Base-by-base conservation (phyloP, 2,329 filamentous ascomycete genomes). In the Sclerotinia sclerotiorum region DNA sequence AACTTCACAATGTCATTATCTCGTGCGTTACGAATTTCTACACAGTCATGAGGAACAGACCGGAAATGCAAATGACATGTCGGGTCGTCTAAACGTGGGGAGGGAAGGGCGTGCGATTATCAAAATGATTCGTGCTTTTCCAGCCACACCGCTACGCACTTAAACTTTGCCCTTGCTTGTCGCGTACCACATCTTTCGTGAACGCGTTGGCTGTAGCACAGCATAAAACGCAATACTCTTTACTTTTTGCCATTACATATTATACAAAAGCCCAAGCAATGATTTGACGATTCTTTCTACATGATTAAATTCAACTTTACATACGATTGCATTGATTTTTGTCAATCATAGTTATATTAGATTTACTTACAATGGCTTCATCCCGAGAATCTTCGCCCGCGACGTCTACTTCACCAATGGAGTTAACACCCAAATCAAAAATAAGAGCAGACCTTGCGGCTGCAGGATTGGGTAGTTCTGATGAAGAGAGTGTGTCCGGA, bases 371-470 rank as follows among this genome's bases (percentile, higher is more conserved):
- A 76, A 87, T 87, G 85, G 79, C 83, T 75, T 83, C 83, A 48
- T 78, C 81, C 69, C 78, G 80, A 74, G 79, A 82, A 65, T 78
- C 81, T n/a, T 83, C 83, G 55, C 82, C 82, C 52, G 81, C 78
- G 65, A 77, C 78, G 52, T 80, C 82, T 57, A 79, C 81, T 55
- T 80, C 84, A 62, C 75, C 74, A 58, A 62, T 67, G 51, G 72
- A 76, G 72, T 75, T 85, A 65, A 83, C 85, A 15, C 86, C 85
- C 7, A 80, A 79, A 52, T 83, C 86, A 27, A 88, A 87, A 72
- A 81, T 88, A 62, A 81, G 79, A 72, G 84, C 85, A 27, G 77
- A 87, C 64, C 75, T 88, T 35, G 85, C 82, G 39, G 78, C 80
- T 29, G 85, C 82, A 42, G 78, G 80, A 0, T 77, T 87, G 15